These are phyloP conservation scores for Fusarium circinatum DNA, from an alignment of 2,329 filamentous ascomycete species.

Conservation along the genomic window DNA sequence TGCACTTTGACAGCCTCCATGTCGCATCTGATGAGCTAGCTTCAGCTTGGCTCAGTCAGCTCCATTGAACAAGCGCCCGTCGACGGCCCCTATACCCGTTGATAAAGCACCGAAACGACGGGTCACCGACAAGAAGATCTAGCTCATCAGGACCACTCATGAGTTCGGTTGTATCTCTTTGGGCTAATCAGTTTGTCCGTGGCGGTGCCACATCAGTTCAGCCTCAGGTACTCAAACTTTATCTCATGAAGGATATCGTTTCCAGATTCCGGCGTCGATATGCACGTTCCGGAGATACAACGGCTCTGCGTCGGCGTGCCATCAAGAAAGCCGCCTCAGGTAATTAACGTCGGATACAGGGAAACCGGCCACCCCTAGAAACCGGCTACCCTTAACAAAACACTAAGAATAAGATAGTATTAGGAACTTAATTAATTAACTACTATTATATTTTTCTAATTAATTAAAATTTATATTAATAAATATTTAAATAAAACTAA, in stretches of 20 bases:
- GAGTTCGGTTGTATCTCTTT: neutral
- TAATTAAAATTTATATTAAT: too few species aligned
- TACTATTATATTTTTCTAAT: too few species aligned
- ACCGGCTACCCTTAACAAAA: too few species aligned
- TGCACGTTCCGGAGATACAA: slow-evolving; percentile 6
- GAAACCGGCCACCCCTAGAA: too few species aligned
- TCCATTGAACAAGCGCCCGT: slow-evolving; percentile 30
- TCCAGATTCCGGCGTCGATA: neutral
- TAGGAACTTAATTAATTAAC: too few species aligned
- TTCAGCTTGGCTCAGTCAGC: slow-evolving; percentile 19
- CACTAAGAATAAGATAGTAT: too few species aligned
- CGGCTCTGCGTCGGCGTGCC: slow-evolving; percentile 18
- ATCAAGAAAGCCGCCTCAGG: neutral
- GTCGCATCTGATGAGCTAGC: neutral
- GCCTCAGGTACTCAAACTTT: slow-evolving; percentile 21
- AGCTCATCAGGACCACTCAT: neutral
- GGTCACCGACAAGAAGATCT: slow-evolving; percentile 11
- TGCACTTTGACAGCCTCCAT: neutral
- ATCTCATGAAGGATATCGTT: neutral
- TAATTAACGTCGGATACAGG: too few species aligned
- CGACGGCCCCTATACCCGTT: slow-evolving; percentile 7
- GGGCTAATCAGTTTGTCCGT: neutral
- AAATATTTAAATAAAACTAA: too few species aligned
- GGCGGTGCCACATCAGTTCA: slow-evolving; percentile 10
- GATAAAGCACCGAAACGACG: slow-evolving; percentile 25